Evolutionary conservation across 192 early-diverging fungal genomes (phyloP).

Genomic region (Chytriomyces confervae): DNA sequence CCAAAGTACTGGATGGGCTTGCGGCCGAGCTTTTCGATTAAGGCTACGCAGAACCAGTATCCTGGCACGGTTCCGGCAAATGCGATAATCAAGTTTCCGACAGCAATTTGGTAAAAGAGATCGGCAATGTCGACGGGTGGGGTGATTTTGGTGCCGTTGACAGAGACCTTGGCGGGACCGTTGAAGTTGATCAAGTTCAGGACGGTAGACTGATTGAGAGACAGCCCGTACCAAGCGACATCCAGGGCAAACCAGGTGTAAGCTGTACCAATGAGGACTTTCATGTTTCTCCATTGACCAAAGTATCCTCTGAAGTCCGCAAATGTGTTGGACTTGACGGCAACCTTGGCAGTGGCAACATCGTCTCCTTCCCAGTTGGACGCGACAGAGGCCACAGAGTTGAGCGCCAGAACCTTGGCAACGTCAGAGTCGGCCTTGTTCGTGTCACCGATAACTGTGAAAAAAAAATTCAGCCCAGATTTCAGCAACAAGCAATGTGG

Average conservation of each 20-base stretch:
- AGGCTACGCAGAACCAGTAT: slow-evolving; percentile 92
- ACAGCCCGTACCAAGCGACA: slow-evolving; percentile 58
- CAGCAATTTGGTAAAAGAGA: slow-evolving; percentile 48
- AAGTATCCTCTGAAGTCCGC: slow-evolving; percentile 62
- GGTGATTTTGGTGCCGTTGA: slow-evolving; percentile 16
- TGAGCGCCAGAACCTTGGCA: slow-evolving; percentile 35
- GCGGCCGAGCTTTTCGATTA: slow-evolving; percentile 88
- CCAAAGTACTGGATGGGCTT: slow-evolving; percentile 91
- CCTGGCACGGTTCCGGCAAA: slow-evolving; percentile 75
- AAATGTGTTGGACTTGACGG: slow-evolving; percentile 19
- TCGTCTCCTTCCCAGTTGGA: slow-evolving; percentile 31
- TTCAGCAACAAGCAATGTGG: background rate
- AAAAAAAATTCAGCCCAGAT: background rate
- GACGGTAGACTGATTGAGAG: slow-evolving; percentile 35
- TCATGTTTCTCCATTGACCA: slow-evolving; percentile 78
- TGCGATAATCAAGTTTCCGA: slow-evolving; percentile 93
- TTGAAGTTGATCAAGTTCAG: slow-evolving; percentile 43
- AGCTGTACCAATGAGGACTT: slow-evolving; percentile 68
- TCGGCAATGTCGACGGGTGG: slow-evolving; percentile 61
- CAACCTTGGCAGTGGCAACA: slow-evolving; percentile 8
- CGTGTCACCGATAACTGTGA: slow-evolving; percentile 66
- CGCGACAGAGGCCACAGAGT: slow-evolving; percentile 9
- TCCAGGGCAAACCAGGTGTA: slow-evolving; percentile 58
- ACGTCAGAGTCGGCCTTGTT: slow-evolving; percentile 54
- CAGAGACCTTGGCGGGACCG: slow-evolving; percentile 29